These are phyloP conservation scores for Brettanomyces naardenensis DNA, from an alignment of 805 yeast genomes.

Conservation along the genomic window DNA sequence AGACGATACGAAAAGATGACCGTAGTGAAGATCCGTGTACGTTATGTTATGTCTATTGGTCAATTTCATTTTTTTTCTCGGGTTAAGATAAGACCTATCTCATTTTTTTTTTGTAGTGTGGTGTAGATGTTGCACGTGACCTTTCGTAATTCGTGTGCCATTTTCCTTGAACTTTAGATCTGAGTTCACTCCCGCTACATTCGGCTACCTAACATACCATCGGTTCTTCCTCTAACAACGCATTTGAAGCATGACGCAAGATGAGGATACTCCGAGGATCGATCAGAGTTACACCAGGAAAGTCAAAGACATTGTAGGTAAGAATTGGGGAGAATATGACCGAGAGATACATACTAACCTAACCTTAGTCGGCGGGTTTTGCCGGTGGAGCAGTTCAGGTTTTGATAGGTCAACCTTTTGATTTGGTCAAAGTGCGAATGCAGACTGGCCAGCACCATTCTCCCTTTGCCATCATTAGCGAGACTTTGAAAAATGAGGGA, in stretches of 20 bases:
- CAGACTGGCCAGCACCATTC: conserved; percentile 60
- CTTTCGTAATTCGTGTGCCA: conserved; percentile 10
- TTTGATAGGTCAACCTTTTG: conserved; percentile 59
- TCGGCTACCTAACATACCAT: too few relatives aligned
- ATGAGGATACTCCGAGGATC: conserved; percentile 5
- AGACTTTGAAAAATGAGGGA: conserved; percentile 53
- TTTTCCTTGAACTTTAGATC: too few relatives aligned
- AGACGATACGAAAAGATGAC: conserved; percentile 21
- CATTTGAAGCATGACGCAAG: neutral
- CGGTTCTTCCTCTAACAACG: too few relatives aligned
- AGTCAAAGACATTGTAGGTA: conserved; percentile 38
- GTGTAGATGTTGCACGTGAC: conserved; percentile 13
- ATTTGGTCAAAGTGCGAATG: conserved; percentile 59
- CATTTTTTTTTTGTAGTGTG: neutral
- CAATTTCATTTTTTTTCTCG: too few relatives aligned
- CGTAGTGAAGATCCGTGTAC: too few relatives aligned
- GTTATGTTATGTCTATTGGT: too few relatives aligned
- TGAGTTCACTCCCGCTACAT: too few relatives aligned
- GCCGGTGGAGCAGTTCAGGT: conserved; percentile 51
- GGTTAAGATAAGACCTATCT: too few relatives aligned
- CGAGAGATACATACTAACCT: too few relatives aligned
- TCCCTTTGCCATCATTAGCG: conserved; percentile 42
- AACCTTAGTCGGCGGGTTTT: conserved; percentile 33
- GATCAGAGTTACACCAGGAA: conserved; percentile 35
- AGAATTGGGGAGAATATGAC: too few relatives aligned